Conservation (phyloP, 371 early-diverging fungal species). For the Circinella minor region DNA sequence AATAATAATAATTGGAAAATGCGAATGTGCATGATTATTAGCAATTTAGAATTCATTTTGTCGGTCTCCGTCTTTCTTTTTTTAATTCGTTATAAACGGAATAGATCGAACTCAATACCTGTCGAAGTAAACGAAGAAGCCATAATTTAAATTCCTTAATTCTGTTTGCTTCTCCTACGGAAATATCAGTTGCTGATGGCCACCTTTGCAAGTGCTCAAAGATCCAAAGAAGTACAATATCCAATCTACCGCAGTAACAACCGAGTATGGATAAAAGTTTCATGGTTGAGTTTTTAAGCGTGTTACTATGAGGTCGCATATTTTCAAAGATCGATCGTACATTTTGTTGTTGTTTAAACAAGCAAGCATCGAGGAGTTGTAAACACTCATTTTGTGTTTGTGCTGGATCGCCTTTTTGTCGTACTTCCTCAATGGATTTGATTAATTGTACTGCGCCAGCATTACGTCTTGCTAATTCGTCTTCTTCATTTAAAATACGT, state of each 20-base stretch:
- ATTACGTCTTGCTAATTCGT: constrained; percentile 32
- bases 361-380: constrained; percentile 39
- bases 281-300: constrained; percentile 16
- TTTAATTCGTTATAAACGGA: background rate
- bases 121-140: constrained; percentile 21
- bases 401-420: constrained; percentile 26
- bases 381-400: constrained; percentile 41
- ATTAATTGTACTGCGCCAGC: constrained; percentile 29
- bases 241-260: constrained; percentile 39
- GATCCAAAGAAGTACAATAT: constrained; percentile 31
- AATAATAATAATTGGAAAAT: background rate
- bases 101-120: constrained; percentile 9
- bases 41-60: too few relatives aligned
- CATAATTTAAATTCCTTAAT: constrained; percentile 19
- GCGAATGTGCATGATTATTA: too few relatives aligned
- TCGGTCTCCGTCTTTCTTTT: background rate
- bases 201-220: constrained; percentile 22
- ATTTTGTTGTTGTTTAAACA: constrained; percentile 22
- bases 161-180: constrained; percentile 3
- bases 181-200: background rate
- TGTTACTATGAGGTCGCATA: constrained; percentile 12
- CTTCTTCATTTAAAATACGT: constrained; percentile 36
- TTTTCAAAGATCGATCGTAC: constrained; percentile 36
- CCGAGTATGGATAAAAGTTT: constrained; percentile 22
- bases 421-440: constrained; percentile 33